A percentile compares a stretch with the other conserved stretches of the same genome.
phyloP scores from a whole-genome alignment of 2,329 filamentous ascomycete species.

The Fonsecaea monophora region DNA sequence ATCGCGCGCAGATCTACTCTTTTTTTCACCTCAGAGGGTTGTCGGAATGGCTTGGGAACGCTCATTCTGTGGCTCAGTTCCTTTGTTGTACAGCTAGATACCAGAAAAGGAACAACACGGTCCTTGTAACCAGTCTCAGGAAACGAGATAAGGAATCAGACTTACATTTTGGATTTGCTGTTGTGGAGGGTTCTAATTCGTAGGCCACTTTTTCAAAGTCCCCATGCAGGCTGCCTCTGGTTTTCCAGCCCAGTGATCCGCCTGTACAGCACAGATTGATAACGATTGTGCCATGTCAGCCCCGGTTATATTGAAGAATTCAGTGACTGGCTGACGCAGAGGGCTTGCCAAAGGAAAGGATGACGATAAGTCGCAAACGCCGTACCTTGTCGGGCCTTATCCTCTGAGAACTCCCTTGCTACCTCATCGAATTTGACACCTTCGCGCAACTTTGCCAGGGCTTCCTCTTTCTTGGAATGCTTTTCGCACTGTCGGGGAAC shows the following conservation, averaged over 20 bases:
- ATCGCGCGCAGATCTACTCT: background rate
- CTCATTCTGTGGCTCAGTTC: conserved; percentile 21
- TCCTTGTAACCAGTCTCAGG: conserved; percentile 21
- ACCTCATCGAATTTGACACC: conserved; percentile 71
- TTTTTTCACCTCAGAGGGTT: conserved; percentile 1
- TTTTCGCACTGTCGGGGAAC: conserved; percentile 61
- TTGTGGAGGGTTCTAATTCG: conserved; percentile 67
- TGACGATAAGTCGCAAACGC: conserved; percentile 13
- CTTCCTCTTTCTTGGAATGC: conserved; percentile 70
- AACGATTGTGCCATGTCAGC: conserved; percentile 26
- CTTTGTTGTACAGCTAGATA: conserved; percentile 29
- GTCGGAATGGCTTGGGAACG: conserved; percentile 18
- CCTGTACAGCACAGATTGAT: conserved; percentile 48
- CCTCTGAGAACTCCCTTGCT: conserved; percentile 68
- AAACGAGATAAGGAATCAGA: conserved; percentile 19
- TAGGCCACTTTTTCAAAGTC: conserved; percentile 69
- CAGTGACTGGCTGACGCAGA: conserved; percentile 12
- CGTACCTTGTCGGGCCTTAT: conserved; percentile 66
- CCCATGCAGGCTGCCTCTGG: conserved; percentile 61
- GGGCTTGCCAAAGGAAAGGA: conserved; percentile 7
- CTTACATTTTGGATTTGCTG: conserved; percentile 60
- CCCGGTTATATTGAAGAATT: conserved; percentile 10
- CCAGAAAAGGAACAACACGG: conserved; percentile 11
- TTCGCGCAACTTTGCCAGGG: conserved; percentile 64
- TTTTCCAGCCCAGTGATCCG: conserved; percentile 69